Evolutionary conservation across 169 alveolate genomes (phyloP), one percentile per base, ranked within the genome.

Genomic region (Sarcocystis neurona): DNA sequence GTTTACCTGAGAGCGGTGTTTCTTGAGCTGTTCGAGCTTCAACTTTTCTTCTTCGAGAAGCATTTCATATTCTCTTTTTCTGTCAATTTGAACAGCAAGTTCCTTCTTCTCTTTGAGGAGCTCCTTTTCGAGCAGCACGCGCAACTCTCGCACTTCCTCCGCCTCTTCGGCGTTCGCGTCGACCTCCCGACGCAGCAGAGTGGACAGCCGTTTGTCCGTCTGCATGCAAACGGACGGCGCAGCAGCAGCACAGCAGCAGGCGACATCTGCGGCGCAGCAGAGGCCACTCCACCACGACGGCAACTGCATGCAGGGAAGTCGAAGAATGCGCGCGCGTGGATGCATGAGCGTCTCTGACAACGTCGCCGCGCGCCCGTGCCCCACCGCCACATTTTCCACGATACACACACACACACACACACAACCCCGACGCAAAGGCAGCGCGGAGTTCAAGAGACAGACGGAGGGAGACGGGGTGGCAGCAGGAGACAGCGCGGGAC

Each of bases 61-160:
- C 20, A 63, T 37, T 1, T 37, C 75, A 18, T 30, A 63, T 37
- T 63, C 75, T 2, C 75, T 2, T n/a, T 63, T 63, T 63, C 75
- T 15, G 75, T 63, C 75, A n/a, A 63, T 63, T 18, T 63, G 75
- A 10, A 37, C 46, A 1, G 75, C 75, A 2, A 63, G 75, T 41
- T 63, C 75, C 75, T 63, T 63, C 75, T 63, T 63, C 75, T 63
- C 75, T 15, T 37, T 41, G 75, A 63, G 75, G 44, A 63, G 75
- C 43, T 63, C 75, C 8, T 37, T 1, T 41, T 63, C 75, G 6
- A 63, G 43, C 75, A 63, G 32, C 8, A 63, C 43, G 39, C 75
- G 75, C 44, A 63, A 43, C n/a, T 63, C 75, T 8, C 75, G 75
- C 18, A 63, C 75, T 18, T 63, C 75, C 75, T 63, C 75, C 46